Base-by-base conservation (phyloP, 441 rosid genomes). In the Viola pubescens region DNA sequence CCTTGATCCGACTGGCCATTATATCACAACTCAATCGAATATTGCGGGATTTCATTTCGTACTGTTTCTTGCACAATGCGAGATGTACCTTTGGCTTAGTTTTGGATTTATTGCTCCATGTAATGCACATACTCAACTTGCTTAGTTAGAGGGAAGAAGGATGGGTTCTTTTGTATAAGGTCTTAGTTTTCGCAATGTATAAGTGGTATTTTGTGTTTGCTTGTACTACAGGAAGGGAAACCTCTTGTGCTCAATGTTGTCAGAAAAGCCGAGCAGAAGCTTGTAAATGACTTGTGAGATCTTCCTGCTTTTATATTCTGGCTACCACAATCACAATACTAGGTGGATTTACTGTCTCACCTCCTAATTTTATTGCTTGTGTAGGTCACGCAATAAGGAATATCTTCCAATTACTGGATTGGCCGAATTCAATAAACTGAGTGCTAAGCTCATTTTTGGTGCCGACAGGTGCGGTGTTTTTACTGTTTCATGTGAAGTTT, bases 171-270 rank as follows among this genome's bases (percentile, higher is more conserved):
- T 26, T 2, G 2, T 26, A 26, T 0, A 1, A 26, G 34, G 34
- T 26, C 2, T 26, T 26, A 26, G 34, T 26, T 26, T 26, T 26
- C 34, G 34, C 34, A 26, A 2, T 26, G 34, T 26, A 26, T 26
- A 26, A 26, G 46, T 51, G 4, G 37, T 9, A 37, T 11, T 58
- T 60, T 26, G 8, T 45, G 5, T 63, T 41, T 48, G 50, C 6
- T 57, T 69, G 41, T 49, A 11, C 61, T 34, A 58, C 73, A 90
- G 99, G 99, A 94, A 79, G 97, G 97, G 45, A 88, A 88, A 45
- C 97, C 99, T 69, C 89, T 90, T 62, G 97, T 94, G 74, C 79
- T 94, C 58, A 82, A 81, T 73, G 96, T 88, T 11, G 99, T 94
- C 63, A 87, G 95, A 71, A 79, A 75, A 73, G 97, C 97, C 38